Base-by-base conservation (phyloP, 768 basidiomycete genomes). In the Inosperma sp. region DNA sequence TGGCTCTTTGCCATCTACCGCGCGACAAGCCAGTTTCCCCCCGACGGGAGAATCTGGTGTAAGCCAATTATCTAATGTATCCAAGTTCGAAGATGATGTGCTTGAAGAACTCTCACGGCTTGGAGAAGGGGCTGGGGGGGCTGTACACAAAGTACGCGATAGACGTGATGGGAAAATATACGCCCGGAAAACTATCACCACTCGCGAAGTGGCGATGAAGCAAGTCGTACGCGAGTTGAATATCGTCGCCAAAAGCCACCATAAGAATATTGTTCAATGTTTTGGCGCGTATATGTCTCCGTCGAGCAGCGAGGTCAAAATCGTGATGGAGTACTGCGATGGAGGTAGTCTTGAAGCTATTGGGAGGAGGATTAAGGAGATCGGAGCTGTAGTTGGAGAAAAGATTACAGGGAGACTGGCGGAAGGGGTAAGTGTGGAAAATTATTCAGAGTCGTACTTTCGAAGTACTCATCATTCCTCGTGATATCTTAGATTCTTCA, bases 121-220 rank as follows among this genome's bases (percentile, higher is more conserved):
- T 5, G 95, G 95, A 17, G 93, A 96, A 62, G 95, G 95, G 29
- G 92, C 93, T 49, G 93, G 94, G 39, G 95, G 95, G 29, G 93
- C 93, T 1, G 95, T 99, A 5, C 84, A 94, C 66, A 91, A 91
- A 68, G 94, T 97, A 36, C 81, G 74, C 62, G 92, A 95, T 66
- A 83, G 74, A 59, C 84, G 86, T 48, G 88, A 81, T 2, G 81
- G 81, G 26, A 72, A 72, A 59, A 76, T 91, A 57, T 86, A 96
- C 78, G 95, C 96, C 2, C 83, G 92, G 61, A 99, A 99, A 75
- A 88, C 90, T 5, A 93, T 94, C 62, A 89, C 88, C 22, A 92
- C 89, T 13, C 83, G 84, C 4, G 50, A 51, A 26, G 50, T 51
- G 7, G 30, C 50, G 16, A 51, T 51, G 50, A 51, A 51, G 69